Evolutionary conservation across 2,329 filamentous ascomycete species (phyloP).

Genomic region (Mycocentrospora acerina): DNA sequence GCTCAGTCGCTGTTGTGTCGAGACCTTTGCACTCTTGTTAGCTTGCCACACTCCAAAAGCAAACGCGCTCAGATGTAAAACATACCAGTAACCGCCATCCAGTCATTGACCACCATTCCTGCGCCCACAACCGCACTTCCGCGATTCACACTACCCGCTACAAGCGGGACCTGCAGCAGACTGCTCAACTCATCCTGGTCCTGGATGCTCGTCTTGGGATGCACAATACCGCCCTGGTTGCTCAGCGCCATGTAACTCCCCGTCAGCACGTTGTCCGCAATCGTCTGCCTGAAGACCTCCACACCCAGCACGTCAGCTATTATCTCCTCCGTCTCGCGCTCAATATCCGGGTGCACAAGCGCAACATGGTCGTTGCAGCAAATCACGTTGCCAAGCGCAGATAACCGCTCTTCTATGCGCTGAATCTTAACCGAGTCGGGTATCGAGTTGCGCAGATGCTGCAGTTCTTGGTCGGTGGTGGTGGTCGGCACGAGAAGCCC

Average conservation of each 20-base stretch:
- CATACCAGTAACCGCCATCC: conserved; percentile 78
- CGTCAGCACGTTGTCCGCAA: conserved; percentile 95
- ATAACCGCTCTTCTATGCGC: conserved; percentile 95
- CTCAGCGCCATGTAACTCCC: conserved; percentile 95
- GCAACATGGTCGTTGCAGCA: conserved; percentile 96
- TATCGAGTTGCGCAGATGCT: conserved; percentile 92
- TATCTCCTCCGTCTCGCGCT: conserved; percentile 98
- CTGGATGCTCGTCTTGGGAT: conserved; percentile 94
- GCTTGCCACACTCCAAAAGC: neutral
- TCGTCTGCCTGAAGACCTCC: conserved; percentile 89
- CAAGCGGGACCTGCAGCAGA: conserved; percentile 90
- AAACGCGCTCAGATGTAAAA: neutral
- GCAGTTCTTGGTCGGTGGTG: conserved; percentile 96
- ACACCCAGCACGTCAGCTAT: conserved; percentile 91
- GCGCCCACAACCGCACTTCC: conserved; percentile 94
- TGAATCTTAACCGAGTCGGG: conserved; percentile 92
- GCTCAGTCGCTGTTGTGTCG: conserved; percentile 94
- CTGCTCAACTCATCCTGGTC: conserved; percentile 97
- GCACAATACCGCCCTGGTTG: conserved; percentile 94
- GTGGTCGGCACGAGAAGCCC: conserved; percentile 94
- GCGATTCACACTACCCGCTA: conserved; percentile 90
- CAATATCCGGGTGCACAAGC: conserved; percentile 91
- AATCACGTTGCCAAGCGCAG: conserved; percentile 94
- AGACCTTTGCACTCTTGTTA: conserved; percentile 55
- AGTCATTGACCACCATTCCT: conserved; percentile 96